Evolutionary conservation across 305 asterid genomes (phyloP), one percentile per base, ranked within the genome.

Genomic region (Solanum aculeatissimum): DNA sequence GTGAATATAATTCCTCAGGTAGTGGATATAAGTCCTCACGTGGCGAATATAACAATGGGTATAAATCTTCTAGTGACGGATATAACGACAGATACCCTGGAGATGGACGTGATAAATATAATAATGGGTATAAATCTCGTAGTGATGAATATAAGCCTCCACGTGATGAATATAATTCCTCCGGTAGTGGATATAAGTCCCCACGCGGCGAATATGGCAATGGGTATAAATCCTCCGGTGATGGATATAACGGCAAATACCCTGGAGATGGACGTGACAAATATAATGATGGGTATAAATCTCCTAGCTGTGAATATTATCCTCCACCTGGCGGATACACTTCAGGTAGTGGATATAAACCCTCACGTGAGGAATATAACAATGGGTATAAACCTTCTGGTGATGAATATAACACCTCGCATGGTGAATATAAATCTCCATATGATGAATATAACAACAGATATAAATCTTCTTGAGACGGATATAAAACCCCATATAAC

Each of bases 281-380:
- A 2, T 58, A 21, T 10, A 21, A 23, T 1, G 9, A 13, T 1
- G 6, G 1, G 16, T 27, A 65, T 3, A 65, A 65, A 9, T 6
- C 15, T 21, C 1, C 66, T 4, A 0, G 23, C 8, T 12, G 9
- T 0, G 3, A 21, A 3, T 55, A 55, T 9, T 19, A 49, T 0
- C 19, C 8, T 1, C 21, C n/a, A 16, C 0, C 0, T 53, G 57
- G 15, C 4, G 1, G 38, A 32, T 32, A 32, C 4, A 32, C 38
- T 32, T 32, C 38, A 6, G 6, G 43, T 40, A 7, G 43, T 8
- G 14, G 19, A 18, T 18, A 54, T 7, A 54, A 7, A 1, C 1
- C 32, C 16, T 15, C 35, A 1, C 2, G 1, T 1, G 2, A n/a
- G n/a, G n/a, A n/a, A n/a, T n/a, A n/a, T n/a, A n/a, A n/a, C n/a